These are phyloP conservation scores for Tetrapisispora namnaoensis DNA, from an alignment of 805 yeast species.

Conservation along the genomic window DNA sequence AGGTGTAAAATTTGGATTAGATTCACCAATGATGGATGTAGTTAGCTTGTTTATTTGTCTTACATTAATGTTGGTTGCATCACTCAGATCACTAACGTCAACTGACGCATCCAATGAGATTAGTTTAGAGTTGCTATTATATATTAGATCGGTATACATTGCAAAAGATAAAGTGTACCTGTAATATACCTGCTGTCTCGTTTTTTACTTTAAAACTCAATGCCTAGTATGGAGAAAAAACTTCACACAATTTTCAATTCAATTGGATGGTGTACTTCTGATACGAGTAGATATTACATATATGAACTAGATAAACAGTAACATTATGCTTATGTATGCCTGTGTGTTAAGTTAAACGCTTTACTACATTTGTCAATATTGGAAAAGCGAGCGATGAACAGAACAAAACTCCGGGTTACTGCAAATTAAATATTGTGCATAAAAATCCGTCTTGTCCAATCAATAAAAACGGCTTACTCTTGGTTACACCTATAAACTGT, in stretches of 20 bases:
- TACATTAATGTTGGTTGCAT: conserved; percentile 17
- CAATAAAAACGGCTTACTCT: too few species aligned
- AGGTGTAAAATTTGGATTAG: conserved; percentile 45
- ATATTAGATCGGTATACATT: conserved; percentile 6
- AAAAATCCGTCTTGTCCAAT: too few species aligned
- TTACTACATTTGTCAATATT: background rate
- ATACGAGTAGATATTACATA: too few species aligned
- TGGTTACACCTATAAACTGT: too few species aligned
- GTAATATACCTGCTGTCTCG: too few species aligned
- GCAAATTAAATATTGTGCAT: background rate
- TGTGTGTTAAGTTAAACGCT: background rate
- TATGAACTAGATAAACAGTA: too few species aligned
- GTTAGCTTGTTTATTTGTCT: conserved; percentile 30
- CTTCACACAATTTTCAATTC: background rate
- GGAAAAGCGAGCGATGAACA: too few species aligned
- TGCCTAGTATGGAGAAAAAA: background rate
- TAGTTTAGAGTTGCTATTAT: conserved; percentile 25
- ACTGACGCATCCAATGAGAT: conserved; percentile 9
- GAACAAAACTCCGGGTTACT: too few species aligned
- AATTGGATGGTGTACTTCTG: background rate
- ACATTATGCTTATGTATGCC: too few species aligned
- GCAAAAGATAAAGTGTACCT: too few species aligned
- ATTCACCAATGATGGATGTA: conserved; percentile 25
- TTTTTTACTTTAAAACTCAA: too few species aligned
- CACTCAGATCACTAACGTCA: conserved; percentile 4